These are phyloP conservation scores for Saccharomycopsis capsularis DNA, from an alignment of 805 yeast genomes.

Conservation along the genomic window DNA sequence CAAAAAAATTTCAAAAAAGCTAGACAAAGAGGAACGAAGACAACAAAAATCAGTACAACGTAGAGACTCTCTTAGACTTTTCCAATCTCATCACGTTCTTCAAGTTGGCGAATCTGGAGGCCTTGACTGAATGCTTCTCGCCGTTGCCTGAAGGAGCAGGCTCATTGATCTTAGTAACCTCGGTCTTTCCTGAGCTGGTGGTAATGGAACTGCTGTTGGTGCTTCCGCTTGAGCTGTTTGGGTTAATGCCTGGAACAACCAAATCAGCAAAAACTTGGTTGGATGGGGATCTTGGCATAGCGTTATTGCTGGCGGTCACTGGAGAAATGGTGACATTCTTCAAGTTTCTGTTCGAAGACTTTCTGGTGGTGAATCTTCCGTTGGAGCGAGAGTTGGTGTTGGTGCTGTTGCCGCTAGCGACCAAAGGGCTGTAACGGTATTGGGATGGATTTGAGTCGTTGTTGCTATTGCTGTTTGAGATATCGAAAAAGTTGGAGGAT, in stretches of 20 bases:
- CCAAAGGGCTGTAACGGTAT: background rate
- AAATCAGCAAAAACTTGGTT: background rate
- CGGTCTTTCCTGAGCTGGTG: background rate
- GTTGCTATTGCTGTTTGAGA: background rate
- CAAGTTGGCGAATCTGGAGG: constrained; percentile 1
- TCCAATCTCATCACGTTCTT: constrained; percentile 1
- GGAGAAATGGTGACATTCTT: background rate
- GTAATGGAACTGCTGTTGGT: background rate
- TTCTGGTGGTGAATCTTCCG: constrained; percentile 3
- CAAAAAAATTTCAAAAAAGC: too few relatives aligned
- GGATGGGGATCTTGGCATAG: background rate
- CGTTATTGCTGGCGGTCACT: background rate
- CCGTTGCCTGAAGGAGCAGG: background rate
- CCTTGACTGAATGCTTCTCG: background rate
- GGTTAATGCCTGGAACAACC: background rate
- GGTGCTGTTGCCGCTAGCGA: background rate
- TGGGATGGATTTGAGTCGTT: background rate
- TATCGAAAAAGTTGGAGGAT: background rate
- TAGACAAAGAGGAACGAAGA: too few relatives aligned
- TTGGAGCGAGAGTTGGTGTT: background rate
- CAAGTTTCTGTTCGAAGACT: background rate
- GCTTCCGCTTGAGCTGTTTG: background rate
- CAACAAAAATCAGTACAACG: background rate
- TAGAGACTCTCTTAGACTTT: background rate
- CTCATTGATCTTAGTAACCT: background rate